Evolutionary conservation across 352 stramenopile species (phyloP).

Genomic region (Phytopythium ostracodes): DNA sequence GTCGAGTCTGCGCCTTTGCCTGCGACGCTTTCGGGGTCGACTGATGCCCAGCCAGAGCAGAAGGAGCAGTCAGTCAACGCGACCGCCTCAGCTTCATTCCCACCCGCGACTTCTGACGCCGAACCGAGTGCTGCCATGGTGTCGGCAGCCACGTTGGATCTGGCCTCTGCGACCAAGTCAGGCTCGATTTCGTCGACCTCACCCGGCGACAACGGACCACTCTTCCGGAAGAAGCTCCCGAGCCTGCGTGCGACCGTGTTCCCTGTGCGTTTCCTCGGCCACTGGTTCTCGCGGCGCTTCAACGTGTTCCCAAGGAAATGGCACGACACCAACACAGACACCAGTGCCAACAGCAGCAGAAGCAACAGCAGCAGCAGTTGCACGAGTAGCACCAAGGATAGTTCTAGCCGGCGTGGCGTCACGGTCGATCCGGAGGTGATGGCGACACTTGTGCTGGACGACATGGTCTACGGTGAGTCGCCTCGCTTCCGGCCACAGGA

Average conservation of each 20-base stretch:
- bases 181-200: no score
- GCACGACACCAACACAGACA: neutral
- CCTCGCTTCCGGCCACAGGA: constrained; percentile 52
- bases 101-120: neutral
- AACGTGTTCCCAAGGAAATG: constrained; percentile 12
- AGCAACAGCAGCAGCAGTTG: neutral
- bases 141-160: no score
- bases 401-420: neutral
- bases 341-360: neutral
- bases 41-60: neutral
- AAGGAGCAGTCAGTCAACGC: neutral
- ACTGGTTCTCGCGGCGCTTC: constrained; percentile 24
- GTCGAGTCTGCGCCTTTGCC: neutral
- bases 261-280: constrained; percentile 27
- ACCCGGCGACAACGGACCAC: neutral
- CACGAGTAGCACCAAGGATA: neutral
- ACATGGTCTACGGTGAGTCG: constrained; percentile 47
- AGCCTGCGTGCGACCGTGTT: constrained; percentile 27
- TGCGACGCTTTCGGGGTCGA: neutral
- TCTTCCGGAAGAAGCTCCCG: constrained; percentile 26
- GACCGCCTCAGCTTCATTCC: neutral
- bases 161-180: neutral
- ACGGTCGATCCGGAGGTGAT: neutral
- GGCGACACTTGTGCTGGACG: constrained; percentile 21
- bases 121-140: neutral